phyloP scores from a whole-genome alignment of 1,284 basidiomycete species.

The Veloboletus limbatus region DNA sequence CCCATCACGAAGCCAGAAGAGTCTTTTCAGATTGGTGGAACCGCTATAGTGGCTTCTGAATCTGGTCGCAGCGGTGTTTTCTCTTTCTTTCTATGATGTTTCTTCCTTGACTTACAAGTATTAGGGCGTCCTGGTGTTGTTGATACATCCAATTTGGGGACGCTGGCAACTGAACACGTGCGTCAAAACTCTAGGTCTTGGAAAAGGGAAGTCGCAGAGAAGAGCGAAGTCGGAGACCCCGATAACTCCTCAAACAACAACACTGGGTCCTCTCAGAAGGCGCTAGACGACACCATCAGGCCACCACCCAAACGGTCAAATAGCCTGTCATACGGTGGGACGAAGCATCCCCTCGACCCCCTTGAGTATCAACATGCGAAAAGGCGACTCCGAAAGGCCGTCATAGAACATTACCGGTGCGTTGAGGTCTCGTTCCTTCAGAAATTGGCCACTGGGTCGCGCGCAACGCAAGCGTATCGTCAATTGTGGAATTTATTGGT shows the following conservation, averaged over 20 bases:
- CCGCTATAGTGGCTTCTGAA: constrained; percentile 13
- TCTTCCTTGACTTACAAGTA: neutral
- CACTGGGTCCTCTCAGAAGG: neutral
- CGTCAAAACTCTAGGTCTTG: neutral
- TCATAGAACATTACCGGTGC: constrained; percentile 83
- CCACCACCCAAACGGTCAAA: neutral
- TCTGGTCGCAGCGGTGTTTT: constrained; percentile 17
- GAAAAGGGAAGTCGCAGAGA: neutral
- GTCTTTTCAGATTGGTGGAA: neutral
- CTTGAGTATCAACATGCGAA: constrained; percentile 82
- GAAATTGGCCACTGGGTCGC: neutral
- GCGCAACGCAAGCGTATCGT: neutral
- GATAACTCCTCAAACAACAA: constrained; percentile 2
- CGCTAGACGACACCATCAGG: neutral
- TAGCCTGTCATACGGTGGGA: neutral
- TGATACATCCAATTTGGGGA: neutral
- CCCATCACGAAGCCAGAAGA: neutral
- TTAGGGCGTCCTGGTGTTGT: constrained; percentile 1
- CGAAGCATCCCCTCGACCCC: constrained; percentile 46
- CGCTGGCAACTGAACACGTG: neutral
- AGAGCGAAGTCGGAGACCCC: neutral
- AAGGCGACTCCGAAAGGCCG: constrained; percentile 78
- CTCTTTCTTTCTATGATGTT: neutral
- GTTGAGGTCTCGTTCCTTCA: constrained; percentile 3
- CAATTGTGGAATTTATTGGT: neutral